These are phyloP conservation scores for Mercurialis annua DNA, from an alignment of 345 rosid genomes.

Conservation along the genomic window DNA sequence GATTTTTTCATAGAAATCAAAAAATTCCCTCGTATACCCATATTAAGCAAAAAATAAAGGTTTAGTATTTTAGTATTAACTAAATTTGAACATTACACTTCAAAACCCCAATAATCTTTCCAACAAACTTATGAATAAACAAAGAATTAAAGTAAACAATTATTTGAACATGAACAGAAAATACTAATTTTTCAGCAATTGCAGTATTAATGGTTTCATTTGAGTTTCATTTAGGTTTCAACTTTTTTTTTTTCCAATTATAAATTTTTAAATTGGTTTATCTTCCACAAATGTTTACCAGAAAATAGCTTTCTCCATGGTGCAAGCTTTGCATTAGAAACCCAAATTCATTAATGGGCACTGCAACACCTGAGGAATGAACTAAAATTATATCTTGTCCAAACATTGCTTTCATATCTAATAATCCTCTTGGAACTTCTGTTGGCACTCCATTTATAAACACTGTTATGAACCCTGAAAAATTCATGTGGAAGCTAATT, in stretches of 20 bases:
- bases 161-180: background rate
- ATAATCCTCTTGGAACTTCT: constrained; percentile 70
- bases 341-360: constrained; percentile 78
- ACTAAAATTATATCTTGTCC: constrained; percentile 70
- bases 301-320: constrained; percentile 92
- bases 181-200: too few species aligned
- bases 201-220: too few species aligned
- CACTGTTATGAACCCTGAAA: constrained; percentile 63
- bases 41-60: constrained; percentile 18
- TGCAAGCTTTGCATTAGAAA: constrained; percentile 67
- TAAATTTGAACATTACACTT: constrained; percentile 8
- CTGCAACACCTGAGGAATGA: constrained; percentile 71
- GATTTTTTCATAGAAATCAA: constrained; percentile 33
- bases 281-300: constrained; percentile 45
- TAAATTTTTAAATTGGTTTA: background rate
- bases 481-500: background rate
- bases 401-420: constrained; percentile 72
- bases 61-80: background rate
- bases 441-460: constrained; percentile 83
- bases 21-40: constrained; percentile 30
- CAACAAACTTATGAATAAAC: too few species aligned
- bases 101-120: background rate
- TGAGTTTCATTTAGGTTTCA: background rate
- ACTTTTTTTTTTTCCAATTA: too few species aligned
- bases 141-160: too few species aligned